Evolutionary conservation across 768 basidiomycete species (phyloP), one percentile per base, ranked within the genome.

Genomic region (Termitomyces sp.): DNA sequence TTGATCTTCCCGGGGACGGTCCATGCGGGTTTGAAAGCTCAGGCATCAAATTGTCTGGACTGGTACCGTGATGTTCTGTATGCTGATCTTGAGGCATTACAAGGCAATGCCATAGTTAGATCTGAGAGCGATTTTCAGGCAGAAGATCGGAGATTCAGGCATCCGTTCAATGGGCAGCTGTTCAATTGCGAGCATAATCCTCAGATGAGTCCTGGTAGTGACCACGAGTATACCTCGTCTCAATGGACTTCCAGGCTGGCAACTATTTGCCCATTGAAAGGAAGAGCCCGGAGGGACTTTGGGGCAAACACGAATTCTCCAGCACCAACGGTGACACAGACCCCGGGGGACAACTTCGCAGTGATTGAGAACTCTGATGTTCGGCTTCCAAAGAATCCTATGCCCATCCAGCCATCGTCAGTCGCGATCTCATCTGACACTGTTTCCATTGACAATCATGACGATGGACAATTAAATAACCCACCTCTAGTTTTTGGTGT

Each of bases 41-140:
- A 86, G 52, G 85, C 84, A 0, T 79, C 83, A 0, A 64, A 72
- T 3, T 74, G 74, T 39, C 64, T 83, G 23, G 79, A 83, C 49
- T 86, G 82, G 81, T 65, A 66, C 37, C 59, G 59, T 7, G 74
- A 74, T 27, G 61, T 78, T 28, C 62, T 77, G 34, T 46, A 54
- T 30, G 37, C 43, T 25, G 41, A 28, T 46, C 55, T 56, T 14
- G 47, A 54, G 21, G 12, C 7, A 27, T 37, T 19, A 30, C 44
- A 40, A 42, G 17, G 27, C 25, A n/a, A 12, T 28, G 19, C 35
- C 8, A 21, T 25, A 7, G 35, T 28, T 19, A 27, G 16, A 17
- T 5, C 12, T 14, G 25, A 45, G 11, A 21, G 32, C 19, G 21
- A 19, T 14, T 12, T 25, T 17, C 19, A 32, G 16, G n/a, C 23